Percentiles rank a stretch among this genome's conserved stretches.
Evolutionary conservation across 352 stramenopile genomes (phyloP).

Genomic region (Lagenidium giganteum): DNA sequence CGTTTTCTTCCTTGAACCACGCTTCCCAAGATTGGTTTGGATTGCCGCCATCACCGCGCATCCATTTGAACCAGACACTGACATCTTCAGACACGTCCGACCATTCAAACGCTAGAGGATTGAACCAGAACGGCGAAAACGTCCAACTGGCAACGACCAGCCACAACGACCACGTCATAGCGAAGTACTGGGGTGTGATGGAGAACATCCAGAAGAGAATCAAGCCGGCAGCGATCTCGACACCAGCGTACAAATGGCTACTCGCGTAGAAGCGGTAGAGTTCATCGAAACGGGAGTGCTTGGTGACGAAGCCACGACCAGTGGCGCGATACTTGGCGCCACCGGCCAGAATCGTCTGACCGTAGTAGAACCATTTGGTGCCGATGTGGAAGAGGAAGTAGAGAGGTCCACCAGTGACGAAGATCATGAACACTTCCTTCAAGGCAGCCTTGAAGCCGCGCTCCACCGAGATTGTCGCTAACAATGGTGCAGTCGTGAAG

Average conservation of each 20-base stretch:
- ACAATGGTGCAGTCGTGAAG: slow-evolving; percentile 93
- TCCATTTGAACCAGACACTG: slow-evolving; percentile 90
- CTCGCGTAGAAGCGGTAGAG: slow-evolving; percentile 96
- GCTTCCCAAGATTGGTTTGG: slow-evolving; percentile 93
- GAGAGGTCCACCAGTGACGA: slow-evolving; percentile 93
- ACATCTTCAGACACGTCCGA: slow-evolving; percentile 91
- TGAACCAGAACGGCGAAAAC: slow-evolving; percentile 98
- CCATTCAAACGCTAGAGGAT: slow-evolving; percentile 97
- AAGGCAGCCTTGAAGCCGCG: slow-evolving; percentile 90
- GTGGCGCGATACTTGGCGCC: slow-evolving; percentile 96
- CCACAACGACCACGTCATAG: slow-evolving; percentile 96
- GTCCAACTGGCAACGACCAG: slow-evolving; percentile 80
- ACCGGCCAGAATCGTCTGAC: slow-evolving; percentile 95
- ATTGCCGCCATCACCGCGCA: slow-evolving; percentile 90
- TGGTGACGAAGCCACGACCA: slow-evolving; percentile 96
- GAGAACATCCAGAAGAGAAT: slow-evolving; percentile 92
- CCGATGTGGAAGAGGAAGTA: slow-evolving; percentile 99
- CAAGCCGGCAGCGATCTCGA: slow-evolving; percentile 86
- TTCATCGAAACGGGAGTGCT: slow-evolving; percentile 96
- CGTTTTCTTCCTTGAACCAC: slow-evolving; percentile 95
- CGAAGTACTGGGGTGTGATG: slow-evolving; percentile 90
- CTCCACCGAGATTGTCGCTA: slow-evolving; percentile 96
- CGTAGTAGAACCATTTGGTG: slow-evolving; percentile 97
- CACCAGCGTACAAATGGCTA: slow-evolving; percentile 94
- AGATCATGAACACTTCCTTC: slow-evolving; percentile 89